Base-by-base conservation (phyloP, 2,329 filamentous ascomycete species). In the Phyllosticta capitalensis region DNA sequence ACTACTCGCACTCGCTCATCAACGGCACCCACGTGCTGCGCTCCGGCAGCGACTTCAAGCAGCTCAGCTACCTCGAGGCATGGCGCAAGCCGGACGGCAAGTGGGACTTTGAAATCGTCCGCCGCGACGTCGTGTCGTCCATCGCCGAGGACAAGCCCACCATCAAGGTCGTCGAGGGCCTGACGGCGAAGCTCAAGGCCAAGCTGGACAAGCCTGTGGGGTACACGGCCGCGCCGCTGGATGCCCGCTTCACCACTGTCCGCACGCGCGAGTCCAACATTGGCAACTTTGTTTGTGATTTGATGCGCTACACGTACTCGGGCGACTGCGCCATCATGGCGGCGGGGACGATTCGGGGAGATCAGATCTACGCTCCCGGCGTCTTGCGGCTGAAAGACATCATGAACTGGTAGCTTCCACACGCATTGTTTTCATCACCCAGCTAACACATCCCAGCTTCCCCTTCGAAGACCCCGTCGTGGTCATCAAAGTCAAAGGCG, bases 401-500 rank as follows among this genome's bases (percentile, higher is more conserved):
- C n/a, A 83, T 91, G 60, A 88, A 89, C 55, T 95, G 90, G 65
- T 66, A 55, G 65, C 58, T 45, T 17, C 17, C 30, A 14, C 12
- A 21, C 1, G 20, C 24, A 26, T 45, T 2, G 28, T 28, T 9
- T 21, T 26, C 10, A n/a, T 33, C n/a, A n/a, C n/a, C 19, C 26
- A 54, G 48, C 49, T 49, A 38, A 30, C 49, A 33, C 62, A 65
- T 4, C 22, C 66, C 56, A 73, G 72, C 68, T 96, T 96, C 65
- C 92, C 92, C 0, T 96, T 96, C 66, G 91, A 96, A 69, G 91
- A 96, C 64, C 90, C 91, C 0, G 88, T 92, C 1, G 87, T 96
- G 0, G 83, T 95, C 3, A 77, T 96, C 61, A 82, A 81, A 33
- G 79, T 90, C 4, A 84, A 78, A 0, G 92, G 92, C 0, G 78